Conservation (phyloP, 768 basidiomycete genomes). For the Amanita rimosa region DNA sequence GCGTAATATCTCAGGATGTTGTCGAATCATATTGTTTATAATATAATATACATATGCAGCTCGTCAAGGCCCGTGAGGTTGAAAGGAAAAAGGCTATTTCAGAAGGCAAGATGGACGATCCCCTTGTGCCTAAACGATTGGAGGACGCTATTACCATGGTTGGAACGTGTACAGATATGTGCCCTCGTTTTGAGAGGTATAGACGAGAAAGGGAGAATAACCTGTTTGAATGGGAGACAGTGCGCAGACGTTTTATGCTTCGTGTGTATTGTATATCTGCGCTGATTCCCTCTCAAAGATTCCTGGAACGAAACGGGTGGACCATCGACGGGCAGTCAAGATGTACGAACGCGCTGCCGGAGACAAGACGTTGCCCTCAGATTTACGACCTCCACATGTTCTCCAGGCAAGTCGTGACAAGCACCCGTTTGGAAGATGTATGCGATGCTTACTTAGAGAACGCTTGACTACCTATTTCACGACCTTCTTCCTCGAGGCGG, state of each 20-base stretch:
- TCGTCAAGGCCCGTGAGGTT: constrained; percentile 62
- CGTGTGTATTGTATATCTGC: constrained; percentile 20
- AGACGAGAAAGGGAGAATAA: constrained; percentile 84
- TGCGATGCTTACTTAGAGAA: constrained; percentile 36
- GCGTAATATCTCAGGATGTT: constrained; percentile 16
- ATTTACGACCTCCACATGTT: constrained; percentile 78
- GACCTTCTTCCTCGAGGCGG: constrained; percentile 62
- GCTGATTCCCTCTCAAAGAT: constrained; percentile 41
- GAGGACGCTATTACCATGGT: constrained; percentile 90
- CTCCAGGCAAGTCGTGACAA: constrained; percentile 45
- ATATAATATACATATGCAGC: constrained; percentile 23
- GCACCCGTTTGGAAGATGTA: constrained; percentile 2
- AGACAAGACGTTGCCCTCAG: constrained; percentile 84
- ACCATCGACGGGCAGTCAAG: constrained; percentile 84
- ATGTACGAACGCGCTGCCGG: constrained; percentile 93
- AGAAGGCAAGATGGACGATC: constrained; percentile 84
- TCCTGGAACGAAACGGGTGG: constrained; percentile 75
- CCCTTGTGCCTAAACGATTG: constrained; percentile 62
- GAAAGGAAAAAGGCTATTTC: constrained; percentile 69
- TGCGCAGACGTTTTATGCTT: constrained; percentile 35
- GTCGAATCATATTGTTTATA: constrained; percentile 7
- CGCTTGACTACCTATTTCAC: constrained; percentile 88
- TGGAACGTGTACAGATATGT: constrained; percentile 91
- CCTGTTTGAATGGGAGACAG: constrained; percentile 77
- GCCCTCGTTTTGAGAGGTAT: constrained; percentile 88